Evolutionary conservation across 306 rosid species (phyloP), one percentile per base, ranked within the genome.

Genomic region (Vigna radiata): DNA sequence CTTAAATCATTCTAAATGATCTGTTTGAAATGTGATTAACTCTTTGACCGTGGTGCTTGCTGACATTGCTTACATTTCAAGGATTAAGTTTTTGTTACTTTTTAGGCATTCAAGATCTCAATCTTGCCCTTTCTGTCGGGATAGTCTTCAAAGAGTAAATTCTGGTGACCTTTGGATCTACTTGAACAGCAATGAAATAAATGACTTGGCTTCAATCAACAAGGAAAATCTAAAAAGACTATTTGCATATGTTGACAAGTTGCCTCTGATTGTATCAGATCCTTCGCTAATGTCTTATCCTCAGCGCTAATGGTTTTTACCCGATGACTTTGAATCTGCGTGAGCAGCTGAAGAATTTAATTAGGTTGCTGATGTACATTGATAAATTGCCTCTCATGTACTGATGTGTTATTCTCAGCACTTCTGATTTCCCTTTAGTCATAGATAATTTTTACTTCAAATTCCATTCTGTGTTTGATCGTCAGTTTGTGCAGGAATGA

Each of bases 101-200:
- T 71, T 72, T 68, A 93, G 98, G 98, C 88, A 83, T 14, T 49
- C 72, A 6, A 86, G 87, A 66, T 91, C 97, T 7, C 85, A 86
- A 23, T 93, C 98, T 2, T 93, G 98, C 82, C 98, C 98, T 73
- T 93, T 93, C 85, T 93, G 98, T 63, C 97, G 98, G 46, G 92
- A 87, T 82, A 75, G 88, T 84, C 97, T 93, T 52, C 85, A 78
- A 68, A 80, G 96, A 61, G 91, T 89, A 7, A 84, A 93, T 77
- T 88, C 98, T 7, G 79, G 90, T 47, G 98, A 93, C 59, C 97
- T 93, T 15, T 93, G 98, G 98, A 87, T 93, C 76, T 91, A 79
- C 83, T 82, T 82, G 58, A 82, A 84, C 83, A 82, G 58, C 86
- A 70, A 46, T 37, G 98, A 90, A 17, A 83, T 88, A 46, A 81